Base-by-base conservation (phyloP, 495 filamentous ascomycete genomes). In the Aspergillus sparsus region DNA sequence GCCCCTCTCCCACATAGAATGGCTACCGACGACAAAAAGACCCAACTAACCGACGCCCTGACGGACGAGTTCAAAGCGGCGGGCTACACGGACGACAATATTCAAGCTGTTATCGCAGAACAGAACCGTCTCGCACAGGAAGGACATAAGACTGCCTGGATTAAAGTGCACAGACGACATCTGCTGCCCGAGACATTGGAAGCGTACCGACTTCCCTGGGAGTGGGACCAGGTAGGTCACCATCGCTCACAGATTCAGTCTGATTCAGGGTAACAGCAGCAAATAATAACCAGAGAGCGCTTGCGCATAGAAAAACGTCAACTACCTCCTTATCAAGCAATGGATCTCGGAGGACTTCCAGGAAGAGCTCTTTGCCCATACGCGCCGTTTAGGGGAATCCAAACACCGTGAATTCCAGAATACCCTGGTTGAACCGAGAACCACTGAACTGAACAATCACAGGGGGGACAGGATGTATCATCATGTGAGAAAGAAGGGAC, bases 331-430 rank as follows among this genome's bases (percentile, higher is more conserved):
- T 31, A 86, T 89, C 74, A 85, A 86, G 68, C 77, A 81, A 60
- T 87, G 82, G 83, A 82, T 89, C 32, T 75, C 79, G n/a, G 82
- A 88, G 66, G 74, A 79, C 55, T 82, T 87, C 61, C 86, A 88
- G 61, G 75, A 84, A 27, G 66, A 81, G 44, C 79, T 89, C 21
- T 89, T 85, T 77, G 75, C 78, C 27, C 85, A 89, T 71, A 88
- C 86, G 7, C 72, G 77, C 55, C 71, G 78, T 59, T 66, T 86
- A 16, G 13, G 15, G 42, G 15, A 46, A 16, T 11, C 10, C 10
- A 41, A 8, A n/a, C n/a, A 41, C 7, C 37, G 37, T 2, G 63
- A 77, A 61, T 47, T 65, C 70, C 49, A 68, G 37, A 16, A 64
- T 53, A 64, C 65, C 60, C 60, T 79, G 49, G 71, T 63, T 31